Conservation (phyloP, 805 yeast genomes). For the Myxozyma kluyveri region DNA sequence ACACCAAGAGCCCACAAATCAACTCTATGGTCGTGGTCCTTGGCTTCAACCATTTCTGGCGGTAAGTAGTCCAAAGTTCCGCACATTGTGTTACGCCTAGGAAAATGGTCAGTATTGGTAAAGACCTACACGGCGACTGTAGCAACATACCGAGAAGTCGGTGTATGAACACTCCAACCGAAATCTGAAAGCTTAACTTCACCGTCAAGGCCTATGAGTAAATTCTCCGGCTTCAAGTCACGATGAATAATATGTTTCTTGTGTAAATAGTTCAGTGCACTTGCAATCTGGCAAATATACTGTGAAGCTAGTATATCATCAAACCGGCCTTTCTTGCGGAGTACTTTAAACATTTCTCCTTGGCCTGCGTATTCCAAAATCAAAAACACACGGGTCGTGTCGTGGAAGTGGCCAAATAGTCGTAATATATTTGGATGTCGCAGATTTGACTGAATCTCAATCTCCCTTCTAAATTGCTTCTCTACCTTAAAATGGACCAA, state of each 20-base stretch:
- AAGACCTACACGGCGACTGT: neutral
- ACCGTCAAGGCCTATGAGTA: constrained; percentile 71
- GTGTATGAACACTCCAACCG: constrained; percentile 88
- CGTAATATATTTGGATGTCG: constrained; percentile 77
- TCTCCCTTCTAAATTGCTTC: constrained; percentile 82
- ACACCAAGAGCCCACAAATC: constrained; percentile 95
- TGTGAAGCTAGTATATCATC: constrained; percentile 69
- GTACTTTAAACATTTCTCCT: constrained; percentile 79
- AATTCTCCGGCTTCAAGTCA: constrained; percentile 92
- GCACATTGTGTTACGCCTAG: constrained; percentile 74
- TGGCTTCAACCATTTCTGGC: constrained; percentile 89
- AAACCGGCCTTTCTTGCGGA: constrained; percentile 66
- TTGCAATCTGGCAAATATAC: constrained; percentile 78
- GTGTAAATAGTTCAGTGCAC: constrained; percentile 76
- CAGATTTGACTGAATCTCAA: constrained; percentile 80
- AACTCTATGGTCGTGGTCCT: constrained; percentile 71
- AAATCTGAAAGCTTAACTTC: constrained; percentile 84
- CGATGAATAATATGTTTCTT: constrained; percentile 79
- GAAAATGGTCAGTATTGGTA: neutral
- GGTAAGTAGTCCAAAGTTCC: constrained; percentile 94
- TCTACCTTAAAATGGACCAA: constrained; percentile 72
- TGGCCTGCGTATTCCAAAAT: constrained; percentile 78
- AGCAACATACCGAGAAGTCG: constrained; percentile 40
- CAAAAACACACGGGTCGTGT: constrained; percentile 72
- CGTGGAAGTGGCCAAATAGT: constrained; percentile 82